Evolutionary conservation across 2,329 filamentous ascomycete species (phyloP).

Genomic region (Pseudogymnoascus sp.): DNA sequence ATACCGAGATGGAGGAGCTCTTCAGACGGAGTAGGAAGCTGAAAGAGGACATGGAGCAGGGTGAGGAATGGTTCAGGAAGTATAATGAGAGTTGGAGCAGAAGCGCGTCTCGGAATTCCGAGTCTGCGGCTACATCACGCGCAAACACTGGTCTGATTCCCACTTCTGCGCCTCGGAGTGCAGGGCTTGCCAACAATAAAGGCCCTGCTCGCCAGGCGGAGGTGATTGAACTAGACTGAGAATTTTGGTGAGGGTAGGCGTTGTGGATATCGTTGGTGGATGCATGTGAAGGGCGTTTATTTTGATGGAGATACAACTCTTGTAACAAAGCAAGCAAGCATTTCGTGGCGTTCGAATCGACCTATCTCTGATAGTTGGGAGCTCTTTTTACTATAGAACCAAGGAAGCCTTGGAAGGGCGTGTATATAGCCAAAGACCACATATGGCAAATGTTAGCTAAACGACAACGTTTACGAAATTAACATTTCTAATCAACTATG

Average conservation of each 20-base stretch:
- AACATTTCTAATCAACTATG: neutral
- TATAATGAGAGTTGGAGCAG: slow-evolving; percentile 18
- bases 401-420: neutral
- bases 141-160: neutral
- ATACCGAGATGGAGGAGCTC: slow-evolving; percentile 25
- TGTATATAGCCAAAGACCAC: neutral
- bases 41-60: slow-evolving; percentile 30
- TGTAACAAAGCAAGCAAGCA: slow-evolving; percentile 9
- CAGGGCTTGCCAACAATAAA: neutral
- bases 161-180: neutral
- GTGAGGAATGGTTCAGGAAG: slow-evolving; percentile 25
- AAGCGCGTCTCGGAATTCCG: slow-evolving; percentile 3
- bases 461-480: neutral
- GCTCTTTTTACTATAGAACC: neutral
- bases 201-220: neutral
- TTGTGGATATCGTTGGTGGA: neutral
- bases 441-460: neutral
- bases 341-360: slow-evolving; percentile 4
- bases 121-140: slow-evolving; percentile 1
- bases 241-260: neutral
- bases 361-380: neutral
- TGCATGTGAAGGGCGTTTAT: slow-evolving; percentile 2
- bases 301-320: neutral
- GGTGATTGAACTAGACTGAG: slow-evolving; percentile 7
- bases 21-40: slow-evolving; percentile 28